Evolutionary conservation across 2,329 filamentous ascomycete genomes (phyloP), one percentile per base, ranked within the genome.

Genomic region (Cladosporium colombiae): DNA sequence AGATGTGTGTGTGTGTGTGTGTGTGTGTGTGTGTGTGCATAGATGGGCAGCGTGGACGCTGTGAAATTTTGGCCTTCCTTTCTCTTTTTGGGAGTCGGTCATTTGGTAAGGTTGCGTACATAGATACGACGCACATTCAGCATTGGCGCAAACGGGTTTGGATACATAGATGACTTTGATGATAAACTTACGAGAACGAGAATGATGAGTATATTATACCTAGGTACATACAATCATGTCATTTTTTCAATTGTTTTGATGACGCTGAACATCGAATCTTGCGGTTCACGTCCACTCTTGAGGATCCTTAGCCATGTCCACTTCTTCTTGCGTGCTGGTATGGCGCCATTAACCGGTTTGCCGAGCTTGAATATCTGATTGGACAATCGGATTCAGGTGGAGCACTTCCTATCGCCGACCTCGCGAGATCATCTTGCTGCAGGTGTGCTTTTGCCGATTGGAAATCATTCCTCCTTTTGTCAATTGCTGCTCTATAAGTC

Each of bases 401-500:
- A 57, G 33, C 21, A 57, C 33, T 8, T 27, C 55, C 13, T 33
- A 57, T 35, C 55, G 55, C 55, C 55, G 55, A 57, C 31, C n/a
- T 57, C 31, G 55, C 55, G 31, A 57, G 52, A 33, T 53, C 16
- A 31, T 13, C 33, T 35, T 14, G 33, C 13, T 31, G 14, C 18
- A 16, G 27, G 18, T 55, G 52, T 33, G 29, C 52, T 33, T 33
- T 57, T 53, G 49, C 49, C 13, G 7, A 10, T 37, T 23, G 11
- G 7, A 40, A 10, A 57, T 18, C 31, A 35, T 40, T 40, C n/a
- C n/a, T 18, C 3, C 33, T 40, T 23, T 25, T 57, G 55, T 57
- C 1, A n/a, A 27, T 46, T 21, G n/a, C 10, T 57, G 31, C 14
- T 33, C 18, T 35, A 37, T 35, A 13, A 57, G 3, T 23, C 11